Percentiles rank a stretch among this genome's conserved stretches.
phyloP scores from a whole-genome alignment of 75 land plant species.

The Pinus tabuliformis region DNA sequence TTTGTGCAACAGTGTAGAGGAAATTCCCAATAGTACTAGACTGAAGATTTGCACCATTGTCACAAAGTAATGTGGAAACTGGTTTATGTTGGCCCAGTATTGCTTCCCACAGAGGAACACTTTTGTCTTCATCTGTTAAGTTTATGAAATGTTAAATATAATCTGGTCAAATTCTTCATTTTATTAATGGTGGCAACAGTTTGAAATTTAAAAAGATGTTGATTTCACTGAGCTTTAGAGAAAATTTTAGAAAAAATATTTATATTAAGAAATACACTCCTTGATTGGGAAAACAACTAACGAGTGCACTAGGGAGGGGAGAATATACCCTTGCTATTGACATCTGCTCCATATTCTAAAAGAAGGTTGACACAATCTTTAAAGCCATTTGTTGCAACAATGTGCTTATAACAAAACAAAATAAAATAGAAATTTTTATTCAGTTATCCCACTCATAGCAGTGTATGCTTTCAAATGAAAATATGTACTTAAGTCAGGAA shows the following conservation, averaged over 20 bases:
- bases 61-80: constrained; percentile 36
- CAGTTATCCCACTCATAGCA: background rate
- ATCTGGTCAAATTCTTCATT: background rate
- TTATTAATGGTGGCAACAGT: background rate
- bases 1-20: constrained; percentile 60
- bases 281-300: background rate
- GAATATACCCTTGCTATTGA: constrained; percentile 62
- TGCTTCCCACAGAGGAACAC: constrained; percentile 80
- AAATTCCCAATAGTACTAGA: constrained; percentile 48
- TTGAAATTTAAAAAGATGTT: background rate
- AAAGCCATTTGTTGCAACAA: constrained; percentile 76
- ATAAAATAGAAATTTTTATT: no score
- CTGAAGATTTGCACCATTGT: constrained; percentile 65
- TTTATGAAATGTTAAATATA: background rate
- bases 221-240: background rate
- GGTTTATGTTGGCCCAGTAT: constrained; percentile 37
- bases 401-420: constrained; percentile 41
- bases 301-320: background rate
- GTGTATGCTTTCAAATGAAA: background rate
- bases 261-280: background rate
- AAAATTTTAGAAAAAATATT: background rate
- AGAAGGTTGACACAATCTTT: constrained; percentile 57
- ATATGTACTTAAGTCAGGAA: background rate
- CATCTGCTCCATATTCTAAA: constrained; percentile 65
- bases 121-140: constrained; percentile 72